A percentile compares a stretch with the other conserved stretches of the same genome.
These are phyloP conservation scores for Pichia sp. DNA, from an alignment of 1,139 yeast species.

Conservation along the genomic window DNA sequence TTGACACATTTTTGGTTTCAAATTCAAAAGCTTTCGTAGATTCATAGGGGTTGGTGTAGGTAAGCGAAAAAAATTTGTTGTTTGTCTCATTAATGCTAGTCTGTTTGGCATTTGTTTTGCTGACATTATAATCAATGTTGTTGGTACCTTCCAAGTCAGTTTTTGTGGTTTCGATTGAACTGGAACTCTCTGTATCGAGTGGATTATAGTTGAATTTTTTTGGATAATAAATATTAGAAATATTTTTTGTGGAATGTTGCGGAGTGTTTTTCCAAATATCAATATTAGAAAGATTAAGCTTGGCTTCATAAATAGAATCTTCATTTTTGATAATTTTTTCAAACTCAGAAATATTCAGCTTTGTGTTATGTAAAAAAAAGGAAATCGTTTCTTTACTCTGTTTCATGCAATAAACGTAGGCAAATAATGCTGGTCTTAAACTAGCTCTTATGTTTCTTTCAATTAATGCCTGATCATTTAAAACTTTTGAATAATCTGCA, in stretches of 20 bases:
- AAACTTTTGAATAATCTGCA: slow-evolving; percentile 1
- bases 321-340: background rate
- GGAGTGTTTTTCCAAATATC: background rate
- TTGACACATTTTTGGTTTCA: too few species aligned
- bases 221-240: background rate
- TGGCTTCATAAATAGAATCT: slow-evolving; percentile 1
- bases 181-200: too few species aligned
- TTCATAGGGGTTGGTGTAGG: too few species aligned
- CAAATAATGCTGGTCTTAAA: slow-evolving; percentile 10
- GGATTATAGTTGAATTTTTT: too few species aligned
- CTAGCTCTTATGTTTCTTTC: slow-evolving; percentile 7
- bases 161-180: too few species aligned
- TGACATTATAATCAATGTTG: too few species aligned
- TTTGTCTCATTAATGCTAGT: too few species aligned
- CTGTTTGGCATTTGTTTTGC: too few species aligned
- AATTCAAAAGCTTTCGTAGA: too few species aligned
- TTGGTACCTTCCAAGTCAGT: too few species aligned
- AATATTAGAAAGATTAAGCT: slow-evolving; percentile 3
- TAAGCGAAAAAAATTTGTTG: too few species aligned
- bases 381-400: background rate
- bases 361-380: background rate
- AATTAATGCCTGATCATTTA: slow-evolving; percentile 3
- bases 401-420: slow-evolving; percentile 2
- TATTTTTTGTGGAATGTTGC: background rate
- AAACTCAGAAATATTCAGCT: slow-evolving; percentile 6